These are phyloP conservation scores for Meyerozyma sp. DNA, from an alignment of 1,139 yeast genomes.

Conservation along the genomic window DNA sequence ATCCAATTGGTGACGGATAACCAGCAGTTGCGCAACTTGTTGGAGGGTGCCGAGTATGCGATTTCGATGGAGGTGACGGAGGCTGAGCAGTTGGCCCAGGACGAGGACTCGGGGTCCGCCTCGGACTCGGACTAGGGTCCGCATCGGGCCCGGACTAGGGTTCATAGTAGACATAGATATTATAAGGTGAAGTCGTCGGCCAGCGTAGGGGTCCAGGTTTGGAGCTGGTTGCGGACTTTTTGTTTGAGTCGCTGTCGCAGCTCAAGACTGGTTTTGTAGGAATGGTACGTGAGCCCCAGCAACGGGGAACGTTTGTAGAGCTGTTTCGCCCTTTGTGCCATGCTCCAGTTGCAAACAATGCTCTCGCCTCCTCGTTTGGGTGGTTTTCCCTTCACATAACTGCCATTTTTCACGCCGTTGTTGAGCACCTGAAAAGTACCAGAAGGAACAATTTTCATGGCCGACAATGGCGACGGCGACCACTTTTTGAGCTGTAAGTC, in stretches of 20 bases:
- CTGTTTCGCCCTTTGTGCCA: conserved; percentile 16
- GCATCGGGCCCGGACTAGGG: conserved; percentile 30
- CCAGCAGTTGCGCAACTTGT: conserved; percentile 48
- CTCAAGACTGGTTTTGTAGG: conserved; percentile 20
- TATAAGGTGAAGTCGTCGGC: conserved; percentile 25
- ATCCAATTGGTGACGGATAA: conserved; percentile 60
- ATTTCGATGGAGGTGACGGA: conserved; percentile 33
- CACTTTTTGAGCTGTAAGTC: neutral
- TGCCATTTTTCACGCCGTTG: conserved; percentile 53
- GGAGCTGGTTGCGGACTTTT: conserved; percentile 16
- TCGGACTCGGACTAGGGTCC: conserved; percentile 5
- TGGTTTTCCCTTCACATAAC: conserved; percentile 37
- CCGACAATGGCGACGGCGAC: conserved; percentile 31
- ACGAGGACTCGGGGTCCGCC: conserved; percentile 15
- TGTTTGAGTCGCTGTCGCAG: conserved; percentile 20
- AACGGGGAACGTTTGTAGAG: conserved; percentile 4
- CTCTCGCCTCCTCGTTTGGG: conserved; percentile 45
- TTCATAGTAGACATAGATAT: neutral
- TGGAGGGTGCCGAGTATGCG: conserved; percentile 84
- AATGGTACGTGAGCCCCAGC: conserved; percentile 13
- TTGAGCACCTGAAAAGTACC: conserved; percentile 36
- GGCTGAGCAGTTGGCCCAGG: conserved; percentile 20
- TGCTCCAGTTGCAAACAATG: conserved; percentile 25
- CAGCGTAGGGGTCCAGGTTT: conserved; percentile 27
- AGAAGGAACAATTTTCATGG: conserved; percentile 25